Conservation (phyloP, 129 eudicot species). For the Escallonia herrerae region DNA sequence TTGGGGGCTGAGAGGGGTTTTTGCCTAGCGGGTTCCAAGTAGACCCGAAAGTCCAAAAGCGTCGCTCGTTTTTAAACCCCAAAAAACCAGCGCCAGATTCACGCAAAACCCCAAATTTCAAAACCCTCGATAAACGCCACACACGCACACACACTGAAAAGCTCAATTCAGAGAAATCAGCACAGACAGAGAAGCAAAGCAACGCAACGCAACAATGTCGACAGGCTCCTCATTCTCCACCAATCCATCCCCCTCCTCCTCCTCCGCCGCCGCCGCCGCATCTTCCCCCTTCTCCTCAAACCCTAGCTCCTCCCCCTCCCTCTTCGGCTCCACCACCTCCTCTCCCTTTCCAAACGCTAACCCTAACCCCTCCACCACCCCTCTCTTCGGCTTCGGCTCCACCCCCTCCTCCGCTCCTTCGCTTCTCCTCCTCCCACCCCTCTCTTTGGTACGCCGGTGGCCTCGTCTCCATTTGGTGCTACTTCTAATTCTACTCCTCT, state of each 20-base stretch:
- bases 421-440: constrained; percentile 18
- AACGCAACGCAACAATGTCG: too few relatives aligned
- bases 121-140: too few relatives aligned
- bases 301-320: constrained; percentile 4
- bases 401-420: constrained; percentile 4
- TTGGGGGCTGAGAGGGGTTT: too few relatives aligned
- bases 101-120: too few relatives aligned
- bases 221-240: constrained; percentile 15
- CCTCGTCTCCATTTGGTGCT: constrained; percentile 1
- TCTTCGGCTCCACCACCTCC: not conserved
- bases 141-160: too few relatives aligned
- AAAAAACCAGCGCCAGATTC: too few relatives aligned
- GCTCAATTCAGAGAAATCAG: too few relatives aligned
- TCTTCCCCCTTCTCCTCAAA: constrained; percentile 19
- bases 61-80: too few relatives aligned
- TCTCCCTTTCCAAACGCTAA: not conserved
- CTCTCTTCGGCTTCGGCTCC: constrained; percentile 8
- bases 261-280: constrained; percentile 22
- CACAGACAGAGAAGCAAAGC: too few relatives aligned
- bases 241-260: constrained; percentile 15
- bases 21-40: too few relatives aligned
- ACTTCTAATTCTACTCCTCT: not conserved
- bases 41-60: too few relatives aligned
- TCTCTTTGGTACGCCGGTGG: constrained; percentile 7
- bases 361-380: constrained; percentile 12